These are phyloP conservation scores for Pseudonitzschia multiseries DNA, from an alignment of 108 stramenopile genomes.

Conservation along the genomic window DNA sequence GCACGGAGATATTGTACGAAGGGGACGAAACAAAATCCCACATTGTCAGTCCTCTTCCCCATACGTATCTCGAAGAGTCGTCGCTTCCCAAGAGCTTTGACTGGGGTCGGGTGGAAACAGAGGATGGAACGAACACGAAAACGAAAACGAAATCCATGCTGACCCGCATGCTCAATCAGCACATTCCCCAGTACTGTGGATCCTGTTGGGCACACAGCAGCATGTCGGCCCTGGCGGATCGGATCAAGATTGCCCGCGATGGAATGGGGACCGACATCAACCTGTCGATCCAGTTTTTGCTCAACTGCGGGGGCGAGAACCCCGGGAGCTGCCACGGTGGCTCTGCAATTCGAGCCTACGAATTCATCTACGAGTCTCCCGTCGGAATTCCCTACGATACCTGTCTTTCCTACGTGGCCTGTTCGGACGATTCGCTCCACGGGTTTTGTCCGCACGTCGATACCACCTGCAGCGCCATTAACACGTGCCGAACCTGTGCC, in stretches of 20 bases:
- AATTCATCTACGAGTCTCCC: conserved; percentile 49
- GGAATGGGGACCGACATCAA: conserved; percentile 63
- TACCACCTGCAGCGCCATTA: conserved; percentile 63
- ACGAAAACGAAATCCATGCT: conserved; percentile 65
- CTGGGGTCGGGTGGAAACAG: conserved; percentile 70
- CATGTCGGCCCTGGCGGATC: conserved; percentile 79
- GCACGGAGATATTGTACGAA: conserved; percentile 20
- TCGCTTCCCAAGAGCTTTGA: conserved; percentile 56
- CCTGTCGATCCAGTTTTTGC: conserved; percentile 47
- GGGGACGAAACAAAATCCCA: conserved; percentile 5
- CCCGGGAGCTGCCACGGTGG: conserved; percentile 82
- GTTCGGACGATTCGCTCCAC: conserved; percentile 62
- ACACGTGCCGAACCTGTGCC: conserved; percentile 80
- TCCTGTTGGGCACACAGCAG: conserved; percentile 90
- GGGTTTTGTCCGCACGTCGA: conserved; percentile 84
- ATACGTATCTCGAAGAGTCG: conserved; percentile 1
- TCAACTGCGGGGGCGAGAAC: conserved; percentile 78
- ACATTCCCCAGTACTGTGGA: conserved; percentile 81
- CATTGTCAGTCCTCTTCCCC: conserved; percentile 32
- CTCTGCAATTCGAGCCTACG: conserved; percentile 42
- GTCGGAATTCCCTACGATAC: conserved; percentile 63
- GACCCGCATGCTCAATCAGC: conserved; percentile 87
- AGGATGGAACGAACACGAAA: too few species aligned
- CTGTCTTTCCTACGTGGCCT: conserved; percentile 87
- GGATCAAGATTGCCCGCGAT: conserved; percentile 88